Percentiles rank a stretch among this genome's conserved stretches.
Conservation (phyloP, 768 basidiomycete genomes). For the Scleroderma bovista region DNA sequence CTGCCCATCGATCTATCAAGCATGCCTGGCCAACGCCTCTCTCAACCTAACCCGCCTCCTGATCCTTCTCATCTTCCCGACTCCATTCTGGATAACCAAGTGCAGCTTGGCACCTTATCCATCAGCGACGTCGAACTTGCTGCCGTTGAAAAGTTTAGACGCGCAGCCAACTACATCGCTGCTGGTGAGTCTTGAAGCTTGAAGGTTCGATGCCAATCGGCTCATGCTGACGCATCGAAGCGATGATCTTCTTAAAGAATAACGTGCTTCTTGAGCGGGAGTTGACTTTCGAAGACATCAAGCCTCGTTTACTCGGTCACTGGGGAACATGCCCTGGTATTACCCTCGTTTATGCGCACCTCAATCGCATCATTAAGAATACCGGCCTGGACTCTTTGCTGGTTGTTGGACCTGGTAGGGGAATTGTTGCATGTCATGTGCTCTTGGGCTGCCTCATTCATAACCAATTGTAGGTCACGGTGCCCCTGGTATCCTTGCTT, state of each 20-base stretch:
- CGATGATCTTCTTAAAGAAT: slow-evolving; percentile 80
- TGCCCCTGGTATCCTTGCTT: slow-evolving; percentile 82
- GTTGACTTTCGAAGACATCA: slow-evolving; percentile 65
- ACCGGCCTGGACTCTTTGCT: slow-evolving; percentile 61
- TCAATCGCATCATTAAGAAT: slow-evolving; percentile 59
- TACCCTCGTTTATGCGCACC: slow-evolving; percentile 63
- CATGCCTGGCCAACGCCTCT: slow-evolving; percentile 58
- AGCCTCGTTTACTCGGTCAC: slow-evolving; percentile 75
- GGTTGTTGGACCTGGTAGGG: slow-evolving; percentile 70
- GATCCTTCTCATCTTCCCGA: slow-evolving; percentile 66
- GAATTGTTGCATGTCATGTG: background rate
- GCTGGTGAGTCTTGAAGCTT: slow-evolving; percentile 52
- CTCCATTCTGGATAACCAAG: slow-evolving; percentile 42
- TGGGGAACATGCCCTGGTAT: slow-evolving; percentile 85
- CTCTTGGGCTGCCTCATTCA: background rate
- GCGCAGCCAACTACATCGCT: slow-evolving; percentile 65
- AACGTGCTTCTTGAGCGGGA: slow-evolving; percentile 63
- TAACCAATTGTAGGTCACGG: slow-evolving; percentile 54
- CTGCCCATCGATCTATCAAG: background rate
- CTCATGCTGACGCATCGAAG: slow-evolving; percentile 28
- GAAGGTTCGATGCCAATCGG: background rate
- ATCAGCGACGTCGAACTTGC: slow-evolving; percentile 48
- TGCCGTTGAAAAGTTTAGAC: slow-evolving; percentile 47
- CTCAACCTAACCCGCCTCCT: slow-evolving; percentile 62
- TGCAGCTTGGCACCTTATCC: slow-evolving; percentile 43